Conservation (phyloP, 352 stramenopile genomes). For the Phytopythium ostracodes region DNA sequence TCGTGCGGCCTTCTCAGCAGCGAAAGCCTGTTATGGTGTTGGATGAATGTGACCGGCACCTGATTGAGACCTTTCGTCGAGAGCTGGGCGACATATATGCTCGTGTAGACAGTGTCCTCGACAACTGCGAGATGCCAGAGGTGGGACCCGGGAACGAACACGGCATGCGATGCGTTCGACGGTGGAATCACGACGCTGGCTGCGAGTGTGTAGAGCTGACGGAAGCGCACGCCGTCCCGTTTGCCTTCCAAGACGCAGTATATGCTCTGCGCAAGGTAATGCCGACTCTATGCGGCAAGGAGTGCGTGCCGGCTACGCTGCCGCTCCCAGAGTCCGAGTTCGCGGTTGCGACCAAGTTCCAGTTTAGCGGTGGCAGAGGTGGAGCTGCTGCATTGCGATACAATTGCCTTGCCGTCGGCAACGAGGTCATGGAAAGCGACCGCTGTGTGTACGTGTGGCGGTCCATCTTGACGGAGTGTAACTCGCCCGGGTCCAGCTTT, state of each 20-base stretch:
- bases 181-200: background rate
- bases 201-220: background rate
- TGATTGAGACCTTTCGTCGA: background rate
- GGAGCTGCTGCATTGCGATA: background rate
- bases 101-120: background rate
- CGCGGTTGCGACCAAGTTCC: background rate
- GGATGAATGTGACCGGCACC: background rate
- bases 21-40: background rate
- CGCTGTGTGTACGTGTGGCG: background rate
- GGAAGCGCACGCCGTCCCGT: background rate
- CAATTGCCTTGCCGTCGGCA: background rate
- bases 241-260: background rate
- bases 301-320: background rate
- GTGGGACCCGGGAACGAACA: background rate
- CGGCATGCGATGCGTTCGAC: background rate
- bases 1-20: background rate
- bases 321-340: background rate
- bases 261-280: background rate
- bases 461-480: background rate
- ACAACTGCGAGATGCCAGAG: background rate
- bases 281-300: background rate
- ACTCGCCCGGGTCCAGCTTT: background rate
- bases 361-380: background rate
- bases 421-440: background rate
- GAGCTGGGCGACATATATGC: background rate